Conservation (phyloP, 805 yeast genomes). For the Lachancea kluyveri region DNA sequence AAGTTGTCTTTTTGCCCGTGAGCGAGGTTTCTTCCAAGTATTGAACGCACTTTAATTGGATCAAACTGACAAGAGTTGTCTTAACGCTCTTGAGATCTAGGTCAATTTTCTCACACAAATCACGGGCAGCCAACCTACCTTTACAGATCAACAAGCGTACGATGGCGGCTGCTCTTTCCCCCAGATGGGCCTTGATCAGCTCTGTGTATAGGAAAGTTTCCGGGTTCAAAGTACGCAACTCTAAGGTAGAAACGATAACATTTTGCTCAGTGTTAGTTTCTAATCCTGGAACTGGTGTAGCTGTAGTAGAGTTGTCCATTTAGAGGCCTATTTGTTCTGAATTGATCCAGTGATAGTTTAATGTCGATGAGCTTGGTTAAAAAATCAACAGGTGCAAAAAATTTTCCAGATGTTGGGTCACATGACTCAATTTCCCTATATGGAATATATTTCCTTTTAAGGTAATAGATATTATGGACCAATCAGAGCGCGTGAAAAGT, state of each 20-base stretch:
- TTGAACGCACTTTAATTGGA: slow-evolving; percentile 72
- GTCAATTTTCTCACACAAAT: slow-evolving; percentile 40
- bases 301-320: too few relatives aligned
- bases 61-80: slow-evolving; percentile 63
- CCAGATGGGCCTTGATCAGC: slow-evolving; percentile 50
- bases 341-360: too few relatives aligned
- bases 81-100: slow-evolving; percentile 49
- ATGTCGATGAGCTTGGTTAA: too few relatives aligned
- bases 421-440: too few relatives aligned
- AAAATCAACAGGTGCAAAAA: too few relatives aligned
- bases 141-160: slow-evolving; percentile 55
- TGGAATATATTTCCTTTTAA: background rate
- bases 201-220: slow-evolving; percentile 52
- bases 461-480: background rate
- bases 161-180: slow-evolving; percentile 66
- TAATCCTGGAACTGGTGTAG: too few relatives aligned
- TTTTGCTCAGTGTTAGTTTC: slow-evolving; percentile 1
- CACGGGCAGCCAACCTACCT: slow-evolving; percentile 58
- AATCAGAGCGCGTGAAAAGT: slow-evolving; percentile 3
- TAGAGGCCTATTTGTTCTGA: too few relatives aligned
- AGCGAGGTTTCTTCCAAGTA: slow-evolving; percentile 46
- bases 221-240: slow-evolving; percentile 53
- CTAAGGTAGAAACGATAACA: slow-evolving; percentile 22
- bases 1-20: slow-evolving; percentile 30
- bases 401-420: too few relatives aligned